phyloP scores from a whole-genome alignment of 1,284 basidiomycete species.

The Microbotryomycetes sp. region DNA sequence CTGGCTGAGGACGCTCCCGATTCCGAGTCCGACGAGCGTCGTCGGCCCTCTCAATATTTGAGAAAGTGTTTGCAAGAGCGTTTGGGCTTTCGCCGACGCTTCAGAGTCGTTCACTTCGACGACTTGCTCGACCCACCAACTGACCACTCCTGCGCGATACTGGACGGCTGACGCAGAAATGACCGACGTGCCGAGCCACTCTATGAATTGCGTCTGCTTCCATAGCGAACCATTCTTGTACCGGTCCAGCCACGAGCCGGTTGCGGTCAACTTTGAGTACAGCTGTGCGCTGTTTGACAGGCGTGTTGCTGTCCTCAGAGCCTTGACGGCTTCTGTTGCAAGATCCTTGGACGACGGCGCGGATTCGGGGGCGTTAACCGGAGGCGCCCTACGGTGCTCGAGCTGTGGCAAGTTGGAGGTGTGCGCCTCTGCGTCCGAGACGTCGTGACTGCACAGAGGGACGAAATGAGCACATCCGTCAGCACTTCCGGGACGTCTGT shows the following conservation, averaged over 20 bases:
- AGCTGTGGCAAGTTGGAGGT: constrained; percentile 62
- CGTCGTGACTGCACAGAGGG: constrained; percentile 46
- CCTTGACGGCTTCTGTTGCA: constrained; percentile 61
- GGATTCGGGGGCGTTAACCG: constrained; percentile 76
- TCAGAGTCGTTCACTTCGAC: constrained; percentile 58
- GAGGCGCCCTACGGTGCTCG: constrained; percentile 70
- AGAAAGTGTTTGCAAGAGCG: constrained; percentile 76
- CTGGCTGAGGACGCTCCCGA: constrained; percentile 13
- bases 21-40: constrained; percentile 8
- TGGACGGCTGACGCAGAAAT: constrained; percentile 83
- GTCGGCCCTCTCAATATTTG: constrained; percentile 52
- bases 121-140: constrained; percentile 72
- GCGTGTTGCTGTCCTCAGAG: constrained; percentile 62
- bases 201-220: constrained; percentile 54
- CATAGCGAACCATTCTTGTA: constrained; percentile 51
- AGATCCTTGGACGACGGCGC: constrained; percentile 63
- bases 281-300: constrained; percentile 74
- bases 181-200: constrained; percentile 67
- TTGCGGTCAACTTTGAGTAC: constrained; percentile 60
- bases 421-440: constrained; percentile 54
- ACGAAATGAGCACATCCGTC: constrained; percentile 9
- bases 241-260: constrained; percentile 59
- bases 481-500: not conserved
- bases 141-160: constrained; percentile 79
- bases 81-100: constrained; percentile 47